Evolutionary conservation across 2,329 filamentous ascomycete genomes (phyloP), one percentile per base, ranked within the genome.

Genomic region (Neopestalotiopsis clavispora): DNA sequence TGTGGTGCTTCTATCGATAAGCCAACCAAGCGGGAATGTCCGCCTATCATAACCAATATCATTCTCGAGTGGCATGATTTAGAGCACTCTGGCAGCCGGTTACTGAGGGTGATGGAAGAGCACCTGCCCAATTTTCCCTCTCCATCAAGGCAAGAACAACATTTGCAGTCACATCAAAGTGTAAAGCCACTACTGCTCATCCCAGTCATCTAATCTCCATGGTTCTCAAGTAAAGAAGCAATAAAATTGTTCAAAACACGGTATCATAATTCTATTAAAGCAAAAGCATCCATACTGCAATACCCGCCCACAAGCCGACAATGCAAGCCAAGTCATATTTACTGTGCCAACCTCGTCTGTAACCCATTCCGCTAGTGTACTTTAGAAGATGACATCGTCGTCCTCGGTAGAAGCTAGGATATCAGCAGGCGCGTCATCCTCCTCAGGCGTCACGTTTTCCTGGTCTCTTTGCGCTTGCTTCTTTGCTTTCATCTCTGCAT

Each of bases 341-440:
- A 52, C 45, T 52, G 45, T 52, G n/a, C 17, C 17, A 23, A 52
- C 45, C 6, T 23, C n/a, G 45, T 20, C 17, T 10, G n/a, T 20
- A n/a, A 28, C 45, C n/a, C 45, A 4, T 52, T 52, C 17, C 45
- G 7, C n/a, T 52, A 17, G 4, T 52, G 9, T 30, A 4, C 14
- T 38, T 79, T 80, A 97, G 80, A 97, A 97, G 76, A 97, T 97
- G 69, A 97, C 91, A 78, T 97, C 94, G 64, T 93, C 89, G 74
- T 96, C 93, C 69, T 95, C 93, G 66, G 90, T 88, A 40, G 92
- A 91, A 5, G 90, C 92, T 49, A 97, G 82, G 20, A 97, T 84
- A 79, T 97, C 93, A 23, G 86, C 76, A 32, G 86, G 83, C 49
- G 81, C 86, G 17, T 84, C 80, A 42, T 84, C 77, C 49, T 77